Evolutionary conservation across 371 early-diverging fungal species (phyloP).

Genomic region (Blakeslea trispora): DNA sequence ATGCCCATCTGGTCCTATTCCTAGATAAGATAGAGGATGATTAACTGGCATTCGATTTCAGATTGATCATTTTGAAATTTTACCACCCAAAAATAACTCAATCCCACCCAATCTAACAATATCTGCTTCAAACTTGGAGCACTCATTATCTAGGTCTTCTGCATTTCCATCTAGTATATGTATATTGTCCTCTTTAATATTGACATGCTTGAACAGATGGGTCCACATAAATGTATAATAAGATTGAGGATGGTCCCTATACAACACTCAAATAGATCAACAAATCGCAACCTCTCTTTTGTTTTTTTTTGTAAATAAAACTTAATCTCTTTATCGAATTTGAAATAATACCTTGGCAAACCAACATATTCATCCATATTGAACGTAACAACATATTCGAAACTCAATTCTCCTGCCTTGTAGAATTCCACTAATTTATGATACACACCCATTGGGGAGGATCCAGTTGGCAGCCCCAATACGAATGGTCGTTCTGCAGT

Average conservation of each 20-base stretch:
- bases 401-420: constrained; percentile 52
- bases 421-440: constrained; percentile 56
- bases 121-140: constrained; percentile 60
- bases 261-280: neutral
- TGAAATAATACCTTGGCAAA: constrained; percentile 41
- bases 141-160: constrained; percentile 62
- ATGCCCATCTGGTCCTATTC: constrained; percentile 69
- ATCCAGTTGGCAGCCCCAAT: constrained; percentile 66
- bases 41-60: too few species aligned
- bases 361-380: constrained; percentile 68
- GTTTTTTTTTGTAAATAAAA: neutral
- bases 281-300: neutral
- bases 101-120: constrained; percentile 63
- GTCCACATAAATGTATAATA: constrained; percentile 70
- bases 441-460: constrained; percentile 65
- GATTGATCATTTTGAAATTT: too few species aligned
- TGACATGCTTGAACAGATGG: constrained; percentile 65
- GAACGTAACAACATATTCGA: constrained; percentile 57
- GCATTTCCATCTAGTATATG: constrained; percentile 69
- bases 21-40: constrained; percentile 3
- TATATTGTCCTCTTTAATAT: constrained; percentile 59
- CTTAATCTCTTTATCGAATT: too few species aligned
- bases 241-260: constrained; percentile 61
- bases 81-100: constrained; percentile 58
- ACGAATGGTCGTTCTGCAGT: constrained; percentile 62